Conservation (phyloP, 179 eudicot genomes). For the Nepenthes alata region DNA sequence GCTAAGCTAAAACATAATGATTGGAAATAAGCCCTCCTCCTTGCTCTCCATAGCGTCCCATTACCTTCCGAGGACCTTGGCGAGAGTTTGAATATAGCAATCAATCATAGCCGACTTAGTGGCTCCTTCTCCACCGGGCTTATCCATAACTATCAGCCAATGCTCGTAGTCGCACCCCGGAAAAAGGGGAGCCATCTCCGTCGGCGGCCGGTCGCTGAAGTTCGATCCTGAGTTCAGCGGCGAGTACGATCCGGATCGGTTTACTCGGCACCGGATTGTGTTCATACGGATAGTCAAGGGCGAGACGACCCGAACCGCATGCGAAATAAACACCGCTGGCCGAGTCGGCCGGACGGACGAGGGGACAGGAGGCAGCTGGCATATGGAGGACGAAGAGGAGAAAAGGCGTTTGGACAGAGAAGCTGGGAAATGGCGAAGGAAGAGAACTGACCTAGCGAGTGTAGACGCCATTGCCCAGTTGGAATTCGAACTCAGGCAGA, state of each 20-base stretch:
- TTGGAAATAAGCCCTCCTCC: not conserved
- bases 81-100: slow-evolving; percentile 50
- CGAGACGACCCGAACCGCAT: slow-evolving; percentile 9
- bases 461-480: slow-evolving; percentile 21
- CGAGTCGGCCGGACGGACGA: slow-evolving; percentile 15
- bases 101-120: slow-evolving; percentile 61
- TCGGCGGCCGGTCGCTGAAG: slow-evolving; percentile 59
- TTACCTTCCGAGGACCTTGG: slow-evolving; percentile 65
- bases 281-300: slow-evolving; percentile 15
- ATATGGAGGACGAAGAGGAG: slow-evolving; percentile 15
- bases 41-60: too few relatives aligned
- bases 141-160: slow-evolving; percentile 79
- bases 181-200: slow-evolving; percentile 73
- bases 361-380: slow-evolving; percentile 14
- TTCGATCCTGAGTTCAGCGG: slow-evolving; percentile 22
- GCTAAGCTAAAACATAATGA: not conserved
- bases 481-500: not conserved
- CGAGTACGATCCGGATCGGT: slow-evolving; percentile 27
- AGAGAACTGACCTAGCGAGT: slow-evolving; percentile 10
- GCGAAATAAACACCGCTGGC: slow-evolving; percentile 17
- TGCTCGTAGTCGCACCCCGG: slow-evolving; percentile 81
- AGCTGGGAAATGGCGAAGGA: slow-evolving; percentile 12
- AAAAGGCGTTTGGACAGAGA: slow-evolving; percentile 17
- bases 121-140: slow-evolving; percentile 77
- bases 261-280: slow-evolving; percentile 27